Conservation (phyloP, 169 alveolate species). For the Plasmodium vinckei region DNA sequence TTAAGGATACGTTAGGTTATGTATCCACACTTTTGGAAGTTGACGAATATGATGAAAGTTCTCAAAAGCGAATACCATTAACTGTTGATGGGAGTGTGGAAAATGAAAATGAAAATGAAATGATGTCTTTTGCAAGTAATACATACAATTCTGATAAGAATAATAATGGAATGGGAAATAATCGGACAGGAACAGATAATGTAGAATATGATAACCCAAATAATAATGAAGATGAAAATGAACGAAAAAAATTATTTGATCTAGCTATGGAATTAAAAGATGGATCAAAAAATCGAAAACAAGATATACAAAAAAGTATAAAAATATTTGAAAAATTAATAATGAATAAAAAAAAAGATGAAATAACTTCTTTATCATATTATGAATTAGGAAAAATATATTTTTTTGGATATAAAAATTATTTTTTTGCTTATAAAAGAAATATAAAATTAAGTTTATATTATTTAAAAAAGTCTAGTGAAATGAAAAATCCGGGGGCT, state of each 20-base stretch:
- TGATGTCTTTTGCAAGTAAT: background rate
- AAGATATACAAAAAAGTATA: slow-evolving; percentile 51
- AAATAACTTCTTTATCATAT: slow-evolving; percentile 46
- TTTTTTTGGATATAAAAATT: slow-evolving; percentile 44
- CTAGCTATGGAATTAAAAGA: slow-evolving; percentile 59
- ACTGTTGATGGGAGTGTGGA: background rate
- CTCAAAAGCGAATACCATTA: no score
- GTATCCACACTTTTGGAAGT: no score
- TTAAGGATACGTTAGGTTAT: no score
- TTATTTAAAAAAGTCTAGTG: slow-evolving; percentile 26
- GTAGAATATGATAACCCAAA: background rate
- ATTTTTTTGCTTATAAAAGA: slow-evolving; percentile 57
- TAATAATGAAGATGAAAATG: slow-evolving; percentile 5
- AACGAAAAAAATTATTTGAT: slow-evolving; percentile 21
- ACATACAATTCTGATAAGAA: background rate
- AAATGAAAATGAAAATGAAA: background rate
- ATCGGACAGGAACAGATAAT: background rate
- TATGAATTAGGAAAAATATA: slow-evolving; percentile 68
- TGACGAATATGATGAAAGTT: no score
- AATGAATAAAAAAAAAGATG: slow-evolving; percentile 8
- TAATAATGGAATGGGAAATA: background rate
- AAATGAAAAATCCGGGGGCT: slow-evolving; percentile 65
- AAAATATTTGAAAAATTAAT: slow-evolving; percentile 30
- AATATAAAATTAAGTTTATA: slow-evolving; percentile 50
- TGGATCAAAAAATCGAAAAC: slow-evolving; percentile 46